These are phyloP conservation scores for Phytophthora aleatoria DNA, from an alignment of 352 stramenopile species.

Conservation along the genomic window DNA sequence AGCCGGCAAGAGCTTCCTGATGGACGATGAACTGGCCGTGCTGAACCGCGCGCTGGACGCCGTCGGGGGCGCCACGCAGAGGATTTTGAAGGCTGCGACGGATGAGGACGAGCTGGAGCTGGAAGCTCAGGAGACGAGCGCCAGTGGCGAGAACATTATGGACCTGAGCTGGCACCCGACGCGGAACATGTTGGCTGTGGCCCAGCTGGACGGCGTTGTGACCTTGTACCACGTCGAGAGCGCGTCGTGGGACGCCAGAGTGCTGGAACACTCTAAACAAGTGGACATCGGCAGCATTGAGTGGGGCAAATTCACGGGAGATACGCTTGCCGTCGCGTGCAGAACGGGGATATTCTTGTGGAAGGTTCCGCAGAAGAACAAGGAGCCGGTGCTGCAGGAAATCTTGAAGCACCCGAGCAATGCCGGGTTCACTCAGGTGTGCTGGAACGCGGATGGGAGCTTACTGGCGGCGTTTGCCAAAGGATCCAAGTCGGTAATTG, in stretches of 20 bases:
- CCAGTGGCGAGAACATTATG: conserved; percentile 53
- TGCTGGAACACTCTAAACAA: conserved; percentile 68
- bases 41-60: conserved; percentile 40
- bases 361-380: conserved; percentile 53
- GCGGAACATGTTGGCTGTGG: conserved; percentile 65
- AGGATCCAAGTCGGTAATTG: conserved; percentile 49
- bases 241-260: conserved; percentile 60
- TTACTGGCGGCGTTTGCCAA: conserved; percentile 62
- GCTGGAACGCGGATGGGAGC: conserved; percentile 76
- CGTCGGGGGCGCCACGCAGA: conserved; percentile 18
- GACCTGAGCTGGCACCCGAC: conserved; percentile 67
- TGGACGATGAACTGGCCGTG: conserved; percentile 68
- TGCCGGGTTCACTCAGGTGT: conserved; percentile 53
- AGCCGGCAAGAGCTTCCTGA: conserved; percentile 45
- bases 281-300: conserved; percentile 57
- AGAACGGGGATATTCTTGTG: conserved; percentile 70
- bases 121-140: conserved; percentile 1
- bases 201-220: conserved; percentile 70
- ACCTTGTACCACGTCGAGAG: conserved; percentile 64
- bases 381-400: conserved; percentile 62
- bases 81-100: conserved; percentile 34
- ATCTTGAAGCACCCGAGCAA: conserved; percentile 65
- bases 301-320: conserved; percentile 69
- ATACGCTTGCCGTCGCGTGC: conserved; percentile 67
- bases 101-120: conserved; percentile 35